Percentiles rank a stretch among this genome's conserved stretches.
phyloP scores from a whole-genome alignment of 2,329 filamentous ascomycete species.

The Plenodomus lindquistii region DNA sequence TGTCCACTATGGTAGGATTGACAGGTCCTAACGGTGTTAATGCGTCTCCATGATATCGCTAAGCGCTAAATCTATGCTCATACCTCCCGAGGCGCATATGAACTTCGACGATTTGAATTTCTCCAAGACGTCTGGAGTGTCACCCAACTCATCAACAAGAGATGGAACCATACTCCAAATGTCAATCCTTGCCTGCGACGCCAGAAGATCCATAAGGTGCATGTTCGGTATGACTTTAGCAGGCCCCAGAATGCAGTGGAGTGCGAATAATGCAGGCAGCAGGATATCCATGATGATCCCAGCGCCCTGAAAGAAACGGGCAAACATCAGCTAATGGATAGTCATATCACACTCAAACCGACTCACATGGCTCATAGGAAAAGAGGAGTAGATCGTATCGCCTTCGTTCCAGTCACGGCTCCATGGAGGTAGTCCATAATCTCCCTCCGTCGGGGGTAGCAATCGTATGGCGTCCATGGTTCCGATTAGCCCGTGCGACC shows the following conservation, averaged over 20 bases:
- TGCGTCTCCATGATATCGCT: neutral
- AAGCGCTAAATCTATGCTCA: neutral
- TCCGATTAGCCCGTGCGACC: constrained; percentile 37
- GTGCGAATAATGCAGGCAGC: constrained; percentile 42
- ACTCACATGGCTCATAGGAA: constrained; percentile 41
- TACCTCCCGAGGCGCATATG: constrained; percentile 41
- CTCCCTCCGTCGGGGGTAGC: constrained; percentile 38
- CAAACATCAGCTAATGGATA: constrained; percentile 26
- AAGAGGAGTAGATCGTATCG: constrained; percentile 33
- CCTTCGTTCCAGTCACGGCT: constrained; percentile 25
- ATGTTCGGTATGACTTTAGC: constrained; percentile 43
- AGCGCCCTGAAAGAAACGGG: constrained; percentile 15
- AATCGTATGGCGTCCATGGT: constrained; percentile 46
- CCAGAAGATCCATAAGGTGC: constrained; percentile 39
- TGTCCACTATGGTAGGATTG: constrained; percentile 17
- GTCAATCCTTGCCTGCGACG: constrained; percentile 39
- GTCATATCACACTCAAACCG: constrained; percentile 15
- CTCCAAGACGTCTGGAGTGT: constrained; percentile 21
- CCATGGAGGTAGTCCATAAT: constrained; percentile 22
- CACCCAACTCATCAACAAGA: constrained; percentile 28
- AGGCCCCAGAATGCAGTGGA: constrained; percentile 46
- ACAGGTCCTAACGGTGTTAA: constrained; percentile 21
- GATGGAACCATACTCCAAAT: constrained; percentile 29
- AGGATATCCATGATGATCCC: constrained; percentile 51
- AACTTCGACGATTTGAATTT: constrained; percentile 22